Percentiles rank a stretch among this genome's conserved stretches.
Evolutionary conservation across 2,329 filamentous ascomycete genomes (phyloP).

Genomic region (Fusarium papillatum): DNA sequence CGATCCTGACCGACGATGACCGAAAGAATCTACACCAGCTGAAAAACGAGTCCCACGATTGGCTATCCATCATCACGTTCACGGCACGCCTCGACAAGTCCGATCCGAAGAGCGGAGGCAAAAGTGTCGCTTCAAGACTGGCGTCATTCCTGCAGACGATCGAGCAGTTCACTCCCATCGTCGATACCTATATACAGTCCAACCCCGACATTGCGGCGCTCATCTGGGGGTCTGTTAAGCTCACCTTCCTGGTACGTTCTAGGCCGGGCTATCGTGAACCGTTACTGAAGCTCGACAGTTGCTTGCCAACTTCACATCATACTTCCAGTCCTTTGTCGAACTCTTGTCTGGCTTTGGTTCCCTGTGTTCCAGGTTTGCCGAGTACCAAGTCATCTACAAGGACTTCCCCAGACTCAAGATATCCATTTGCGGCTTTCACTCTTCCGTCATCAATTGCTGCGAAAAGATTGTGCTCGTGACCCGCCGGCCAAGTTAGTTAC

Average conservation of each 20-base stretch:
- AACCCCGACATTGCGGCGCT: conserved; percentile 20
- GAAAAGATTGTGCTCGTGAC: conserved; percentile 7
- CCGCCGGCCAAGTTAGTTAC: neutral
- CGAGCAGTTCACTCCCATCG: conserved; percentile 20
- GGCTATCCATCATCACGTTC: conserved; percentile 28
- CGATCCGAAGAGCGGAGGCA: conserved; percentile 13
- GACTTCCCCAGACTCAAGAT: neutral
- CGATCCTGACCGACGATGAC: conserved; percentile 17
- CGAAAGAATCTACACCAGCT: conserved; percentile 20
- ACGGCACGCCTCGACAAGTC: conserved; percentile 21
- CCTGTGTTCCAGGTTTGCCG: conserved; percentile 3
- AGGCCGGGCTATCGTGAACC: neutral
- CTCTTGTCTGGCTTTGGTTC: conserved; percentile 20
- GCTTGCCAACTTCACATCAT: conserved; percentile 33
- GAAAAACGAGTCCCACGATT: conserved; percentile 8
- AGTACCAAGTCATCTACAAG: conserved; percentile 20
- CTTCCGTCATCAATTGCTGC: conserved; percentile 15
- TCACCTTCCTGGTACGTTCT: conserved; percentile 20
- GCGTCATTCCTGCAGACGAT: conserved; percentile 29
- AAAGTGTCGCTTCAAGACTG: conserved; percentile 22
- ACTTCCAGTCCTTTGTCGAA: conserved; percentile 34
- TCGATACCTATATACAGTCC: conserved; percentile 19
- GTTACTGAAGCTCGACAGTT: conserved; percentile 1
- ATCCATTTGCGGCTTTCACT: conserved; percentile 18
- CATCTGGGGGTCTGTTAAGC: conserved; percentile 21